These are phyloP conservation scores for Trapa incisa DNA, from an alignment of 345 rosid species.

Conservation along the genomic window DNA sequence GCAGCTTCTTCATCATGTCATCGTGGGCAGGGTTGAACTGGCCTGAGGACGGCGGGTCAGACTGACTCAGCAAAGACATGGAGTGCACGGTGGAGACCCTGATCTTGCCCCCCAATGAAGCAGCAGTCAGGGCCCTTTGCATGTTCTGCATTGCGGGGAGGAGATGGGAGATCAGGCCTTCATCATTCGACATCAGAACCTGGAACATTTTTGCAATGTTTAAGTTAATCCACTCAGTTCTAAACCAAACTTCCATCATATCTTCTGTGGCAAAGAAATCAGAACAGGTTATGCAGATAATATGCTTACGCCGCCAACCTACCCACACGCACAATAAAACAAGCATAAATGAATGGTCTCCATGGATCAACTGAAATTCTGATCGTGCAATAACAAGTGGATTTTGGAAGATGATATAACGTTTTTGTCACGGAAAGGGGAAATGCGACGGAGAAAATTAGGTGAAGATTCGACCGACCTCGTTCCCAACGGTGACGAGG, in stretches of 20 bases:
- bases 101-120: constrained; percentile 57
- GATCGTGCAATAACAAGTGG: no score
- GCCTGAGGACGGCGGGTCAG: constrained; percentile 88
- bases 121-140: constrained; percentile 60
- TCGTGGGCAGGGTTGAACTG: constrained; percentile 41
- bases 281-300: no score
- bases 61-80: constrained; percentile 61
- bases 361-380: no score
- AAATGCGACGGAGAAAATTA: not conserved
- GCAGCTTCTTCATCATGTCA: constrained; percentile 40
- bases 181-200: constrained; percentile 61
- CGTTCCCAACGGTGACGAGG: constrained; percentile 80
- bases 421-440: not conserved
- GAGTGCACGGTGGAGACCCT: constrained; percentile 86
- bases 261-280: no score
- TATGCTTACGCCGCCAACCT: no score
- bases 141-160: constrained; percentile 79
- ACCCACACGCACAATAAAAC: no score
- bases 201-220: constrained; percentile 8
- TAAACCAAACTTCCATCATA: not conserved
- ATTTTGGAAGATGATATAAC: no score
- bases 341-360: no score
- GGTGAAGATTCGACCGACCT: constrained; percentile 24
- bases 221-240: not conserved
- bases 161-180: constrained; percentile 56